phyloP scores from a whole-genome alignment of 192 early-diverging fungal species.

The Borealophlyctis nickersoniae region DNA sequence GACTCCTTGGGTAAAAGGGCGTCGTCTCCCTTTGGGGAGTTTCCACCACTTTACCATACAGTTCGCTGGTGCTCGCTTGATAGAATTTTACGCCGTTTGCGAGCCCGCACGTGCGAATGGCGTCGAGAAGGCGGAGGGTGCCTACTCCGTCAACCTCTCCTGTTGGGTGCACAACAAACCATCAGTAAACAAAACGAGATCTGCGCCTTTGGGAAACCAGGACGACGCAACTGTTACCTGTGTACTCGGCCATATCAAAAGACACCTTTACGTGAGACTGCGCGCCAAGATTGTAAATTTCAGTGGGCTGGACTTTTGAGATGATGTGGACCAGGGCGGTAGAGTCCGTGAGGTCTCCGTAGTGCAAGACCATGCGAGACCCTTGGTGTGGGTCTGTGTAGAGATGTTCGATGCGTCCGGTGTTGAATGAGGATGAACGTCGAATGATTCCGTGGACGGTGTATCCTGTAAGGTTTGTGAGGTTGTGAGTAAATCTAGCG shows the following conservation, averaged over 20 bases:
- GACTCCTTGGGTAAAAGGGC: constrained; percentile 77
- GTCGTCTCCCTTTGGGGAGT: constrained; percentile 78
- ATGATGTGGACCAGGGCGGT: constrained; percentile 74
- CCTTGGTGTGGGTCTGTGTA: constrained; percentile 68
- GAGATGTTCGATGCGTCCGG: constrained; percentile 74
- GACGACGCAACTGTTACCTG: constrained; percentile 30
- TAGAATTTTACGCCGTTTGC: constrained; percentile 52
- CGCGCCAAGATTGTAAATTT: constrained; percentile 76
- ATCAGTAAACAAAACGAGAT: not conserved
- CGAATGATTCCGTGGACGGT: constrained; percentile 78
- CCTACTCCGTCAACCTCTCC: constrained; percentile 75
- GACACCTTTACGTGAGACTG: constrained; percentile 59
- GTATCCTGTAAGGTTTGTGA: constrained; percentile 51
- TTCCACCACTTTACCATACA: constrained; percentile 75
- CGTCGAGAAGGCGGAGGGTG: constrained; percentile 73
- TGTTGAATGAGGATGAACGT: constrained; percentile 83
- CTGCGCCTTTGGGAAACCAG: not conserved
- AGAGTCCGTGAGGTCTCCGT: constrained; percentile 78
- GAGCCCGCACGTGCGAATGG: constrained; percentile 72
- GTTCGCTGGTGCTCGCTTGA: constrained; percentile 70
- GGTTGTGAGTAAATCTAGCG: not conserved
- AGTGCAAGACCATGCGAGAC: constrained; percentile 69
- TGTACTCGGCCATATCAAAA: constrained; percentile 76
- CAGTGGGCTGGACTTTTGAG: constrained; percentile 67
- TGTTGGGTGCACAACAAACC: no score